Evolutionary conservation across 192 early-diverging fungal genomes (phyloP).

Genomic region (Coemansia guatemalensis): DNA sequence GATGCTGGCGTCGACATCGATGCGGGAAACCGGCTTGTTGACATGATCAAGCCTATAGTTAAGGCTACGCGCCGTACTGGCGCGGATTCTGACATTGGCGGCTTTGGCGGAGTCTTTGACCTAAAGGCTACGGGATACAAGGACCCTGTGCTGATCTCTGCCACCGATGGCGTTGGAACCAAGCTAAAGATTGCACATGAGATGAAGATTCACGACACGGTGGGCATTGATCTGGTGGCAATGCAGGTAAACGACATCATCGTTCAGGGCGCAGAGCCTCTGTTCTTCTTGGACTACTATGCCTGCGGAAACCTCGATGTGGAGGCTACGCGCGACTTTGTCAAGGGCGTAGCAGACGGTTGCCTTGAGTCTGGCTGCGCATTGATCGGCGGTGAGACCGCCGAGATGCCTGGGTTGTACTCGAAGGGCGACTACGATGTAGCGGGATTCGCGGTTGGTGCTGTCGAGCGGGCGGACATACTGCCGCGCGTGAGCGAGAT

Average conservation of each 20-base stretch:
- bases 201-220: slow-evolving; percentile 83
- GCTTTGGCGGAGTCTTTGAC: slow-evolving; percentile 98
- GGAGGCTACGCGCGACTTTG: slow-evolving; percentile 84
- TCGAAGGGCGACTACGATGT: slow-evolving; percentile 83
- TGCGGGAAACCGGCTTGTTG: slow-evolving; percentile 92
- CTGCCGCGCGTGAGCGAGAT: slow-evolving; percentile 82
- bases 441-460: slow-evolving; percentile 97
- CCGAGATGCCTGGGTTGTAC: slow-evolving; percentile 99
- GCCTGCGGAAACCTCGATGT: slow-evolving; percentile 94
- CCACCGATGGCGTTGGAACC: slow-evolving; percentile 98
- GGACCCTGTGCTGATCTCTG: slow-evolving; percentile 95
- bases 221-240: slow-evolving; percentile 97
- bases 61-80: slow-evolving; percentile 92
- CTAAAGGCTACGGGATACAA: slow-evolving; percentile 87
- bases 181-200: slow-evolving; percentile 96
- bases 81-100: slow-evolving; percentile 95
- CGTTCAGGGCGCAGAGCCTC: slow-evolving; percentile 97
- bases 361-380: slow-evolving; percentile 89
- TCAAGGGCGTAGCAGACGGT: slow-evolving; percentile 92
- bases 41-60: slow-evolving; percentile 93
- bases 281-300: slow-evolving; percentile 99
- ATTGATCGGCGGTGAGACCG: slow-evolving; percentile 97
- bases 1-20: slow-evolving; percentile 96
- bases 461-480: slow-evolving; percentile 86
- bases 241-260: slow-evolving; percentile 99